A percentile compares a stretch with the other conserved stretches of the same genome.
phyloP scores from a whole-genome alignment of 2,329 filamentous ascomycete species.

The Beauveria scarabaeidicola region DNA sequence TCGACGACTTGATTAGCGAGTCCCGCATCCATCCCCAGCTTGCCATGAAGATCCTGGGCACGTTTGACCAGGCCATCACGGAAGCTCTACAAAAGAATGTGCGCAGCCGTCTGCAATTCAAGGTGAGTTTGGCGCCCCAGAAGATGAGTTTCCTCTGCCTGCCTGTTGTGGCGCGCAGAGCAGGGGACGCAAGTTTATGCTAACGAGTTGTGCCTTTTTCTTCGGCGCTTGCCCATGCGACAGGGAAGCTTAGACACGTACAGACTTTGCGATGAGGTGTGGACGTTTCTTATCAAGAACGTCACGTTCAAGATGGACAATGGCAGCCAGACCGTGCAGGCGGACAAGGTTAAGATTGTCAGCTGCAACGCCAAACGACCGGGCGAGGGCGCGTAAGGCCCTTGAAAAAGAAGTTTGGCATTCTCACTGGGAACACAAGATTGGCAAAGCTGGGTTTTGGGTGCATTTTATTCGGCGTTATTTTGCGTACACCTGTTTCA shows the following conservation, averaged over 20 bases:
- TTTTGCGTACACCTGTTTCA: neutral
- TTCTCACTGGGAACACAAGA: neutral
- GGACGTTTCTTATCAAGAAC: constrained; percentile 98
- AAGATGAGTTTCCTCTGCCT: neutral
- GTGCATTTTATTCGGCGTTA: constrained; percentile 11
- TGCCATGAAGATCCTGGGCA: constrained; percentile 94
- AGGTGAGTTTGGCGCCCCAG: constrained; percentile 50
- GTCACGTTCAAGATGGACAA: constrained; percentile 98
- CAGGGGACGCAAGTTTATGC: neutral
- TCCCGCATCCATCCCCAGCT: constrained; percentile 95
- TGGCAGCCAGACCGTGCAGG: constrained; percentile 59
- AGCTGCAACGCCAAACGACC: constrained; percentile 84
- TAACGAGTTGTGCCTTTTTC: neutral
- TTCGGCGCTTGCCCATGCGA: neutral
- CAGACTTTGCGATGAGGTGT: constrained; percentile 98
- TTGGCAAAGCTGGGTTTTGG: neutral
- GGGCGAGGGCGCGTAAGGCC: constrained; percentile 27
- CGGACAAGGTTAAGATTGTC: constrained; percentile 97
- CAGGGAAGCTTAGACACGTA: constrained; percentile 96
- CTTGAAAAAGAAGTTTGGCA: neutral
- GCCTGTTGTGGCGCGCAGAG: neutral
- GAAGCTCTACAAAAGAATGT: constrained; percentile 89
- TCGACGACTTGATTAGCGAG: constrained; percentile 92
- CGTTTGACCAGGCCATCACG: constrained; percentile 90
- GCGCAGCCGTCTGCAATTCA: constrained; percentile 85